Percentiles rank a stretch among this genome's conserved stretches.
These are phyloP conservation scores for Rhynchospora tenuis DNA, from an alignment of 176 grass and related monocot species.

Conservation along the genomic window DNA sequence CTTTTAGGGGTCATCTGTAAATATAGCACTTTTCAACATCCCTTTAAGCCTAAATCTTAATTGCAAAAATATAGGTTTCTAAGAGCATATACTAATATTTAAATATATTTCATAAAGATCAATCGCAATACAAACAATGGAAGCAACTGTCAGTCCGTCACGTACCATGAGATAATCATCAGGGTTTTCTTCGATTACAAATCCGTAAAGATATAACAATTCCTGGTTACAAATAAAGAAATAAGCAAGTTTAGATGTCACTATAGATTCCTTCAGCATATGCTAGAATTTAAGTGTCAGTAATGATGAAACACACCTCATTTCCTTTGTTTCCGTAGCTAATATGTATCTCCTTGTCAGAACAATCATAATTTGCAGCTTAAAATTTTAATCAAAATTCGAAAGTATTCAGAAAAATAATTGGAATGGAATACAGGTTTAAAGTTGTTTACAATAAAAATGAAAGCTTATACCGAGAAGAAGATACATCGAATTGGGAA, in stretches of 20 bases:
- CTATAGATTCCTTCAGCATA: not conserved
- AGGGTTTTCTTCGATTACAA: constrained; percentile 79
- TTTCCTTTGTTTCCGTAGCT: constrained; percentile 98
- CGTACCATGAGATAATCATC: constrained; percentile 68
- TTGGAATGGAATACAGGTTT: not conserved
- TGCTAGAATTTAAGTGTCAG: not conserved
- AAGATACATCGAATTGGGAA: constrained; percentile 88
- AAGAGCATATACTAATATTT: not conserved
- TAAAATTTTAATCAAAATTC: constrained; percentile 16
- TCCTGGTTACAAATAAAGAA: constrained; percentile 53
- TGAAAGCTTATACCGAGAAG: constrained; percentile 58
- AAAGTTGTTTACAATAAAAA: not conserved
- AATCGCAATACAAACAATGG: not conserved
- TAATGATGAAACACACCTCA: constrained; percentile 50
- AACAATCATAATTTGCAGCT: constrained; percentile 47
- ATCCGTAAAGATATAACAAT: constrained; percentile 89
- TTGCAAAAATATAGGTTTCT: not conserved
- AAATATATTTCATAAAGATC: not conserved
- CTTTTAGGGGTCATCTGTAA: constrained; percentile 10
- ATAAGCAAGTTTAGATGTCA: not conserved
- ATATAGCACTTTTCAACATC: not conserved
- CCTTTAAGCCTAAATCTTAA: not conserved
- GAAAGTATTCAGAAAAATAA: constrained; percentile 21
- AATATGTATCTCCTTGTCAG: constrained; percentile 77
- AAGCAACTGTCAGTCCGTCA: not conserved